These are phyloP conservation scores for Xylariaceae sp. DNA, from an alignment of 2,329 filamentous ascomycete species.

Conservation along the genomic window DNA sequence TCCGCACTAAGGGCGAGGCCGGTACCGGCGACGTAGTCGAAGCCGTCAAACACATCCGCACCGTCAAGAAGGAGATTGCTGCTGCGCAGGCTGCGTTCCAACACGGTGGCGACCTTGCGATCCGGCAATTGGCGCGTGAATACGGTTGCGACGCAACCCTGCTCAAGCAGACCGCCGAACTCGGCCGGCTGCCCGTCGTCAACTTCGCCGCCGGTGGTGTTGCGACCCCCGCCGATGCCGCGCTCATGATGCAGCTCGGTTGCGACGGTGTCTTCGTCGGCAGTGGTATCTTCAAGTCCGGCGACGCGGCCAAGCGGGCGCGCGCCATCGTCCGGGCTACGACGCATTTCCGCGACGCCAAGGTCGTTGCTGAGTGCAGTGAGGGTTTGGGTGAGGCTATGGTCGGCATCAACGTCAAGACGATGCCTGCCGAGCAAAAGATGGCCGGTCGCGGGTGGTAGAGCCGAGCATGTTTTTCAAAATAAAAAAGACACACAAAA, in stretches of 20 bases:
- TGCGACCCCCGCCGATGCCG: slow-evolving; percentile 96
- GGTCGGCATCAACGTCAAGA: slow-evolving; percentile 86
- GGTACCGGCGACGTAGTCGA: slow-evolving; percentile 96
- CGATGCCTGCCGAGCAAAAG: slow-evolving; percentile 74
- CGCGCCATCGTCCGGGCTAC: slow-evolving; percentile 93
- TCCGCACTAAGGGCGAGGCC: slow-evolving; percentile 96
- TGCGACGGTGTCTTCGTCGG: slow-evolving; percentile 98
- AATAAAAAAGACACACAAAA: not conserved
- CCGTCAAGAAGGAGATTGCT: slow-evolving; percentile 76
- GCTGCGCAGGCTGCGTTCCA: slow-evolving; percentile 69
- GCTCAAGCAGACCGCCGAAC: slow-evolving; percentile 78
- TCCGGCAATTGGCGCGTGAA: slow-evolving; percentile 72
- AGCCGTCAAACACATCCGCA: slow-evolving; percentile 93
- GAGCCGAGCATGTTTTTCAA: slow-evolving; percentile 6
- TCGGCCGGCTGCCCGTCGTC: slow-evolving; percentile 86
- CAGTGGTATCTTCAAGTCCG: slow-evolving; percentile 94
- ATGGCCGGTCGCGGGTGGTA: slow-evolving; percentile 84
- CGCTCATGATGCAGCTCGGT: slow-evolving; percentile 96
- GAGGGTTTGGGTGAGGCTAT: slow-evolving; percentile 93
- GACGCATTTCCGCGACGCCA: slow-evolving; percentile 81
- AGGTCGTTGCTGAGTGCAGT: slow-evolving; percentile 81
- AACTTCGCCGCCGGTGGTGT: slow-evolving; percentile 98
- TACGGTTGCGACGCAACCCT: slow-evolving; percentile 73
- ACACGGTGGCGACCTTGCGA: slow-evolving; percentile 45
- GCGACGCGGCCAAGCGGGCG: slow-evolving; percentile 82